These are phyloP conservation scores for Lentinula detonsa DNA, from an alignment of 768 basidiomycete genomes.

Conservation along the genomic window DNA sequence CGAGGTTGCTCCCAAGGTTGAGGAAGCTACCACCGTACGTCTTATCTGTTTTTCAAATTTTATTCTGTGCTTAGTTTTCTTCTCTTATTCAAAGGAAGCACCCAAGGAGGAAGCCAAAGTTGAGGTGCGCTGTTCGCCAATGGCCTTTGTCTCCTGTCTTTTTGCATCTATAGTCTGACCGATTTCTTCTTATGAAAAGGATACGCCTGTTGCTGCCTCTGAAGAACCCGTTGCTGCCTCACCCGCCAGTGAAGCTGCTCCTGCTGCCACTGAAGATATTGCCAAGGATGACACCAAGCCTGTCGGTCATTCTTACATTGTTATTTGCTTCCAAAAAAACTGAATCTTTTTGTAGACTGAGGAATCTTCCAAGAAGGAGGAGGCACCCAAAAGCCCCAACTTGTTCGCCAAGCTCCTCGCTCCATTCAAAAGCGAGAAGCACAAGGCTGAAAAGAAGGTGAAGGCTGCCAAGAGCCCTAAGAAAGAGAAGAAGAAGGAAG, in stretches of 20 bases:
- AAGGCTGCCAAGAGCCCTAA: slow-evolving; percentile 72
- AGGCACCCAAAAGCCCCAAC: slow-evolving; percentile 74
- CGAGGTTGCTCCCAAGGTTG: slow-evolving; percentile 31
- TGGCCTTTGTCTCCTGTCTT: neutral
- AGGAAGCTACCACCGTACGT: slow-evolving; percentile 33
- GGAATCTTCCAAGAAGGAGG: slow-evolving; percentile 63
- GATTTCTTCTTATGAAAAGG: slow-evolving; percentile 22
- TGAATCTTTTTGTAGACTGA: slow-evolving; percentile 28
- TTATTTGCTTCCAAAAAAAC: no score
- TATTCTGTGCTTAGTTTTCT: slow-evolving; percentile 5
- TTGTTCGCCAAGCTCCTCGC: slow-evolving; percentile 75
- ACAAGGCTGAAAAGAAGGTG: slow-evolving; percentile 51
- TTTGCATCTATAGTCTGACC: slow-evolving; percentile 2
- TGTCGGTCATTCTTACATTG: slow-evolving; percentile 18
- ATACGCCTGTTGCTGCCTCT: slow-evolving; percentile 23
- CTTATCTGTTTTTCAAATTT: slow-evolving; percentile 7
- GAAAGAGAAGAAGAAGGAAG: slow-evolving; percentile 81
- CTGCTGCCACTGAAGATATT: slow-evolving; percentile 15
- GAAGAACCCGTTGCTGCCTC: slow-evolving; percentile 43
- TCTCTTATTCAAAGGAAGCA: slow-evolving; percentile 24
- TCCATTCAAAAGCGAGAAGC: slow-evolving; percentile 70
- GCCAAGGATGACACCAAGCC: slow-evolving; percentile 39
- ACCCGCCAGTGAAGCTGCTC: slow-evolving; percentile 38
- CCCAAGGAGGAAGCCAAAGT: slow-evolving; percentile 34
- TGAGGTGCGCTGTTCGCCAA: slow-evolving; percentile 23